Evolutionary conservation across 176 grass and related monocot genomes (phyloP).

Genomic region (Panicum miliaceum): DNA sequence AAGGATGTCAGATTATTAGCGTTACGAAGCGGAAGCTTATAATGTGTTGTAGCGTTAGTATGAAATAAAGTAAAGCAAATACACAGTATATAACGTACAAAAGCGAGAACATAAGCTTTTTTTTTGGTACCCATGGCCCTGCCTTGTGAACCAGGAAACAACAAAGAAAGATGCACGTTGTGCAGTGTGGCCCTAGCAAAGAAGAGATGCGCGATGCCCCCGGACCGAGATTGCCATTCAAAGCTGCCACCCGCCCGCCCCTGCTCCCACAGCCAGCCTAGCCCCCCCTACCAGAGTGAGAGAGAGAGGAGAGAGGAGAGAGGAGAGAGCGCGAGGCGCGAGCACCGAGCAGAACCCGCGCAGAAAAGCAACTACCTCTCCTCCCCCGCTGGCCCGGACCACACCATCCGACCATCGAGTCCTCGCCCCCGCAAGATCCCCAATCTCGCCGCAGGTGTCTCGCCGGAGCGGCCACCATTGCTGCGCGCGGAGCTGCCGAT

Average conservation of each 20-base stretch:
- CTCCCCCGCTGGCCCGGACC: slow-evolving; percentile 2
- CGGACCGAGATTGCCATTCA: slow-evolving; percentile 25
- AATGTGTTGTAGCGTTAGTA: background rate
- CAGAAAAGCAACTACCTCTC: slow-evolving; percentile 18
- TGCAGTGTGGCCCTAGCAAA: slow-evolving; percentile 48
- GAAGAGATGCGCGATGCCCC: background rate
- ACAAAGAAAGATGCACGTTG: slow-evolving; percentile 28
- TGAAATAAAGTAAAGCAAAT: background rate
- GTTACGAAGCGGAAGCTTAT: background rate
- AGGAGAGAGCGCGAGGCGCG: background rate
- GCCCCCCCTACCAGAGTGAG: background rate
- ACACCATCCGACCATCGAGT: background rate
- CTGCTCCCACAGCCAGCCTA: background rate
- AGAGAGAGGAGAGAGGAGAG: background rate
- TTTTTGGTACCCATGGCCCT: background rate
- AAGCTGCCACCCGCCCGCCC: slow-evolving; percentile 46
- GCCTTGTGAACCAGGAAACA: background rate
- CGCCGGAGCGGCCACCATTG: slow-evolving; percentile 35
- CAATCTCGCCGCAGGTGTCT: background rate
- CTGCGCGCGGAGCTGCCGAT: background rate
- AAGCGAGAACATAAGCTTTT: background rate
- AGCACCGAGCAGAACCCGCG: slow-evolving; percentile 15
- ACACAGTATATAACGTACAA: background rate
- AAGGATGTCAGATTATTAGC: background rate
- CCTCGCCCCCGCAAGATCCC: slow-evolving; percentile 38